A percentile compares a stretch with the other conserved stretches of the same genome.
Conservation (phyloP, 139 green algal genomes). For the Dunaliella sp. region DNA sequence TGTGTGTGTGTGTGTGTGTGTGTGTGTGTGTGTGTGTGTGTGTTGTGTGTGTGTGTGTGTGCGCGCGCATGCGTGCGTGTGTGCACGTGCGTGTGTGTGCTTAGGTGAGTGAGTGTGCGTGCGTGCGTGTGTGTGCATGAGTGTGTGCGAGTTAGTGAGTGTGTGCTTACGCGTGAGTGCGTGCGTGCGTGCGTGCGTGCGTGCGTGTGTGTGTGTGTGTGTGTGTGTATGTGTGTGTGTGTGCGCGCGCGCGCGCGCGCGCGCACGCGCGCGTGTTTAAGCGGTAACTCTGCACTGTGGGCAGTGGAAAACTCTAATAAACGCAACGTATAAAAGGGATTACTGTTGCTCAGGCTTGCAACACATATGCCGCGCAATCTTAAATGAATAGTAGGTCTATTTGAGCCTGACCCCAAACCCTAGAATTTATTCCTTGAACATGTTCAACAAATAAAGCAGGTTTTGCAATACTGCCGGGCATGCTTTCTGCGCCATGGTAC, state of each 20-base stretch:
- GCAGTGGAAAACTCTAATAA: not conserved
- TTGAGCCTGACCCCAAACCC: no score
- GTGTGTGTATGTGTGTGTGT: not conserved
- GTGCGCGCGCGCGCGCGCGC: not conserved
- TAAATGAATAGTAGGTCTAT: no score
- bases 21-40: no score
- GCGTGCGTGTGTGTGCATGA: not conserved
- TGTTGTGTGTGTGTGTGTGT: no score
- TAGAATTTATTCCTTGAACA: no score
- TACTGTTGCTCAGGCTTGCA: not conserved
- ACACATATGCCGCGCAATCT: not conserved
- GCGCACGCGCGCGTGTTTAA: not conserved
- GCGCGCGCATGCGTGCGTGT: not conserved
- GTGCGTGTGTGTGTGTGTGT: not conserved
- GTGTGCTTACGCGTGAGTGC: not conserved
- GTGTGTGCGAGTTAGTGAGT: not conserved
- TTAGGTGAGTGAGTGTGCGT: not conserved
- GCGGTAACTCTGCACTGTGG: not conserved
- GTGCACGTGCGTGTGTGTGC: not conserved
- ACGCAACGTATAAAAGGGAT: no score
- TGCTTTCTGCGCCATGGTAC: no score
- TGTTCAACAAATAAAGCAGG: no score
- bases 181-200: not conserved
- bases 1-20: no score
- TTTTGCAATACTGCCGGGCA: no score